phyloP scores from a whole-genome alignment of 2,329 filamentous ascomycete genomes.

The Fusarium incarnatum region DNA sequence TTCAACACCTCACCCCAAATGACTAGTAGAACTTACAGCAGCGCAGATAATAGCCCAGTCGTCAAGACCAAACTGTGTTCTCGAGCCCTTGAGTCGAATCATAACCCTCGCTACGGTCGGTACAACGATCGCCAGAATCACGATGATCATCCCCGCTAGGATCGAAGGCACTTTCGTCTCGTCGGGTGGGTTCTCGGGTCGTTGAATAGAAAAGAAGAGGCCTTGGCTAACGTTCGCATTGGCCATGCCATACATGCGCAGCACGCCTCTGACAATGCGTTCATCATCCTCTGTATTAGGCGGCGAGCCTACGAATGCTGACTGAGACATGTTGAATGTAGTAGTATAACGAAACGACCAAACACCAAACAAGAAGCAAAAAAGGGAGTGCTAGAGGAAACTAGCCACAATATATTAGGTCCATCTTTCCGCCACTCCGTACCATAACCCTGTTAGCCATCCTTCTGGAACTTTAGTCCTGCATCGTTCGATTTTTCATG shows the following conservation, averaged over 20 bases:
- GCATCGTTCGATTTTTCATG: neutral
- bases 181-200: slow-evolving; percentile 5
- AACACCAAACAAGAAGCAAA: neutral
- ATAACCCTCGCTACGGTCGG: slow-evolving; percentile 9
- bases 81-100: slow-evolving; percentile 8
- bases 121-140: slow-evolving; percentile 27
- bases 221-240: slow-evolving; percentile 12
- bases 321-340: neutral
- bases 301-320: slow-evolving; percentile 22
- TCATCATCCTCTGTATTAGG: slow-evolving; percentile 15
- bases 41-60: slow-evolving; percentile 25
- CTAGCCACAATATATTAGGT: neutral
- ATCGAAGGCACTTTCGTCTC: slow-evolving; percentile 21
- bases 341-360: neutral
- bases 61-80: slow-evolving; percentile 11
- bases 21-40: slow-evolving; percentile 1
- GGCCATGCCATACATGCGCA: slow-evolving; percentile 17
- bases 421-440: neutral
- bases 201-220: slow-evolving; percentile 10
- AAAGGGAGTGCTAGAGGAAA: fast-evolving
- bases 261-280: slow-evolving; percentile 16
- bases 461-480: neutral
- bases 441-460: neutral
- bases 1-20: fast-evolving
- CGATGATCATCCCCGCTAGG: slow-evolving; percentile 22